These are phyloP conservation scores for Beauveria caledonica DNA, from an alignment of 2,329 filamentous ascomycete genomes.

Conservation along the genomic window DNA sequence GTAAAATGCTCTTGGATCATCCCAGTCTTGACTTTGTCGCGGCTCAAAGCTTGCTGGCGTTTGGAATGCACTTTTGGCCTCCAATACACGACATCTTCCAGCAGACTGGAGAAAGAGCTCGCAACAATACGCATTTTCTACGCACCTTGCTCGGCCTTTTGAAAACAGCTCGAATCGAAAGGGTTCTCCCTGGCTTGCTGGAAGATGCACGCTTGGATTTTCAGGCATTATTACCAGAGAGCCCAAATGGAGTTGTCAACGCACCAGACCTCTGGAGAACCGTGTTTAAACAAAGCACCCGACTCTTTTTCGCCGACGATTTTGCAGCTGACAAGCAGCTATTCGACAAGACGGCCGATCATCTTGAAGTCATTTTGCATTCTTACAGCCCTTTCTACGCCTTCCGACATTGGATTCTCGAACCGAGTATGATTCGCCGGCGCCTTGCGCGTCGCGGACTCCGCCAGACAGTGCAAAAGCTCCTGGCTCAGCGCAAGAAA, in stretches of 20 bases:
- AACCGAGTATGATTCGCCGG: background rate
- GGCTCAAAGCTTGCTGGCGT: background rate
- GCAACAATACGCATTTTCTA: conserved; percentile 5
- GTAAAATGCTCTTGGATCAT: conserved; percentile 12
- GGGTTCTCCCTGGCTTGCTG: background rate
- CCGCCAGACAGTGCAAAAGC: background rate
- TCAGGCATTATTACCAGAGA: background rate
- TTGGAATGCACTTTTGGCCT: background rate
- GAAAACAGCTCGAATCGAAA: conserved; percentile 5
- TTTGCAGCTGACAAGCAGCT: background rate
- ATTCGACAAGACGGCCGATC: background rate
- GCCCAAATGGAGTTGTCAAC: background rate
- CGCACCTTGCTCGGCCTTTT: conserved; percentile 6
- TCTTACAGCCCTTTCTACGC: background rate
- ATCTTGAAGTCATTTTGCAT: background rate
- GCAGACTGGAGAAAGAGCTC: background rate
- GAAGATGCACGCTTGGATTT: background rate
- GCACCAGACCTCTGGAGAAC: background rate
- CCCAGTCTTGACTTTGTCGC: conserved; percentile 3
- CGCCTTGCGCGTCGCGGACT: background rate
- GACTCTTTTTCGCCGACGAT: background rate
- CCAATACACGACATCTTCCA: background rate
- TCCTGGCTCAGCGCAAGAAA: background rate
- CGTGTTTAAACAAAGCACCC: background rate
- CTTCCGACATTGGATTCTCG: background rate